These are phyloP conservation scores for Boeremia lycopersici DNA, from an alignment of 2,329 filamentous ascomycete species.

Conservation along the genomic window DNA sequence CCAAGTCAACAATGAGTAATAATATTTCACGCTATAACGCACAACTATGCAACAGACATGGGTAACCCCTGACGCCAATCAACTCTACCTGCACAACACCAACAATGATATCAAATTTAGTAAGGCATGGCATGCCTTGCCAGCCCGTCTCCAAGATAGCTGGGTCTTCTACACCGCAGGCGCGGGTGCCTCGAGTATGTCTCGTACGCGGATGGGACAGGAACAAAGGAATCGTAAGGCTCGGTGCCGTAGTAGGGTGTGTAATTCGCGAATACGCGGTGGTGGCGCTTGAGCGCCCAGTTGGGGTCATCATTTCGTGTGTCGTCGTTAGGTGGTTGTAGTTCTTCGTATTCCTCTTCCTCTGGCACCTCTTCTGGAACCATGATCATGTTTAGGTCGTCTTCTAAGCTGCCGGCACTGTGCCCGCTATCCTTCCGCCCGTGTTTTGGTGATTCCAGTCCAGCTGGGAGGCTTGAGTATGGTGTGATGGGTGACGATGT, in stretches of 20 bases:
- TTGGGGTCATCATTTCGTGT: conserved; percentile 31
- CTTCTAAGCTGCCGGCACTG: conserved; percentile 19
- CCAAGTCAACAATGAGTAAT: conserved; percentile 19
- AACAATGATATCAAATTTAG: conserved; percentile 1
- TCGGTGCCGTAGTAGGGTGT: conserved; percentile 28
- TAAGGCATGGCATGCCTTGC: conserved; percentile 27
- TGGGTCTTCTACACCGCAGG: conserved; percentile 28
- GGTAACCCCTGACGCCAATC: conserved; percentile 12
- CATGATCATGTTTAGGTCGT: neutral
- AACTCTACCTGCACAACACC: conserved; percentile 9
- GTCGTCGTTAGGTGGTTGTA: conserved; percentile 12
- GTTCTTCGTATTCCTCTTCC: conserved; percentile 20
- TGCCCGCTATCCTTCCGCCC: conserved; percentile 32
- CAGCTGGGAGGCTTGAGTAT: conserved; percentile 19
- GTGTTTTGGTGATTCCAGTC: conserved; percentile 27
- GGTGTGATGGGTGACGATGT: conserved; percentile 15
- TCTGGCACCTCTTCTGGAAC: conserved; percentile 13
- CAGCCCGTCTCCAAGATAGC: conserved; percentile 25
- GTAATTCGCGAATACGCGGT: conserved; percentile 17
- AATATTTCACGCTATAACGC: conserved; percentile 19
- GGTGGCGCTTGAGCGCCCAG: conserved; percentile 33
- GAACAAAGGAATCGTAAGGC: conserved; percentile 37
- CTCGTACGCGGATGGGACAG: conserved; percentile 28
- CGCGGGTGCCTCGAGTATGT: conserved; percentile 22
- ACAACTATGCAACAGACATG: conserved; percentile 17